Conservation (phyloP, 345 rosid species). For the Salix udensis region DNA sequence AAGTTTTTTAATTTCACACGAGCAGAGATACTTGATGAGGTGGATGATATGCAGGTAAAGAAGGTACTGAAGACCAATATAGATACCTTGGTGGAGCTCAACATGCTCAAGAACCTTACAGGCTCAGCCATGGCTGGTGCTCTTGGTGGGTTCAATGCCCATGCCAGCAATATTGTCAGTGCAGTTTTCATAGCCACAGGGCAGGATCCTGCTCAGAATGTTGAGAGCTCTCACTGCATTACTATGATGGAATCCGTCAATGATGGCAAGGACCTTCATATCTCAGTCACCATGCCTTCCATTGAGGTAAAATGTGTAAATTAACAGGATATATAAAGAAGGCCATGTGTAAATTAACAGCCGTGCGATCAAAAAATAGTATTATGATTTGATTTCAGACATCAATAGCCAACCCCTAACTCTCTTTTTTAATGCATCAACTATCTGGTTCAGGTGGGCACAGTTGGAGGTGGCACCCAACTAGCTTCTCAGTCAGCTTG, state of each 20-base stretch:
- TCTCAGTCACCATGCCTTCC: constrained; percentile 86
- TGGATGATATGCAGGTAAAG: constrained; percentile 45
- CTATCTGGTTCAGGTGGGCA: constrained; percentile 53
- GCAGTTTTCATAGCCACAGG: constrained; percentile 82
- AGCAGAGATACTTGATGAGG: background rate
- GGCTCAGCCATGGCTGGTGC: constrained; percentile 87
- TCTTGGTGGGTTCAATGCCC: constrained; percentile 89
- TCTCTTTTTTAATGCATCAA: background rate
- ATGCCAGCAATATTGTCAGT: constrained; percentile 80
- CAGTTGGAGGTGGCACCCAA: constrained; percentile 90
- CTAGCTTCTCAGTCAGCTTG: constrained; percentile 88
- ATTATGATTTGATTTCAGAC: background rate
- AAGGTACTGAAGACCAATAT: constrained; percentile 73
- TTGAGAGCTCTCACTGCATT: constrained; percentile 86
- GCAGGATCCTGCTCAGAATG: constrained; percentile 89
- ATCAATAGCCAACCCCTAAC: background rate
- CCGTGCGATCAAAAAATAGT: background rate
- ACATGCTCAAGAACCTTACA: constrained; percentile 74
- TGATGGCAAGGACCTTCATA: constrained; percentile 66
- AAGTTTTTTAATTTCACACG: background rate
- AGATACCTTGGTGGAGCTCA: constrained; percentile 70
- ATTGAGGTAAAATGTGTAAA: constrained; percentile 46
- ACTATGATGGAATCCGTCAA: constrained; percentile 89
- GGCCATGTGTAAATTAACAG: background rate
- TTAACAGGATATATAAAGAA: too few species aligned